A percentile compares a stretch with the other conserved stretches of the same genome.
Conservation (phyloP, 1,284 basidiomycete species). For the Exobasidium rhododendri region DNA sequence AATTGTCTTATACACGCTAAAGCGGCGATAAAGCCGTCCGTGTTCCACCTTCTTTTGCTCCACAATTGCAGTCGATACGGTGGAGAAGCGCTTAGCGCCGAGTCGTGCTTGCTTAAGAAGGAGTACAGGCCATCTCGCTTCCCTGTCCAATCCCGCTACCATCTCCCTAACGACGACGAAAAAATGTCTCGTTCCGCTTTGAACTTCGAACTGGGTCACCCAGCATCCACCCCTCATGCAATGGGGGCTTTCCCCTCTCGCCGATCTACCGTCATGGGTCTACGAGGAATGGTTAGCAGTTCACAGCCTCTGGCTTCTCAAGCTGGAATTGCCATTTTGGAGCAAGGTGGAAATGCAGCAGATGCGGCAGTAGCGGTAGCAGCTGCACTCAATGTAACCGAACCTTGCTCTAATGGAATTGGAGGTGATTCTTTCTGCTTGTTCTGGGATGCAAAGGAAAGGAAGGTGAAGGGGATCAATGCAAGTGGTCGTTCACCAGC, state of each 20-base stretch:
- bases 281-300: conserved; percentile 82
- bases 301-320: conserved; percentile 85
- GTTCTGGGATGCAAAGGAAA: conserved; percentile 78
- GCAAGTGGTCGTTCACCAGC: conserved; percentile 78
- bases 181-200: background rate
- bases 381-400: conserved; percentile 72
- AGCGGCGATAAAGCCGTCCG: too few relatives aligned
- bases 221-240: background rate
- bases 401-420: conserved; percentile 57
- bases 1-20: too few relatives aligned
- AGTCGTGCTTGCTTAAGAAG: too few relatives aligned
- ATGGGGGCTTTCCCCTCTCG: conserved; percentile 27
- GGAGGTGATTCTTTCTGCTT: conserved; percentile 83
- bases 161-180: too few relatives aligned
- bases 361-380: conserved; percentile 67
- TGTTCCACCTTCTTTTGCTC: too few relatives aligned
- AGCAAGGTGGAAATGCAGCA: conserved; percentile 84
- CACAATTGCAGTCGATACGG: too few relatives aligned
- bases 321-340: conserved; percentile 81
- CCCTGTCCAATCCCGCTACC: too few relatives aligned
- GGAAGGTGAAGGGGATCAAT: conserved; percentile 76
- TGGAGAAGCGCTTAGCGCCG: too few relatives aligned
- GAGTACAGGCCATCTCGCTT: too few relatives aligned
- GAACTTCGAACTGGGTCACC: background rate
- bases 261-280: conserved; percentile 55